A percentile compares a stretch with the other conserved stretches of the same genome.
Conservation (phyloP, 108 stramenopile genomes). For the Discostella stelligeroides region DNA sequence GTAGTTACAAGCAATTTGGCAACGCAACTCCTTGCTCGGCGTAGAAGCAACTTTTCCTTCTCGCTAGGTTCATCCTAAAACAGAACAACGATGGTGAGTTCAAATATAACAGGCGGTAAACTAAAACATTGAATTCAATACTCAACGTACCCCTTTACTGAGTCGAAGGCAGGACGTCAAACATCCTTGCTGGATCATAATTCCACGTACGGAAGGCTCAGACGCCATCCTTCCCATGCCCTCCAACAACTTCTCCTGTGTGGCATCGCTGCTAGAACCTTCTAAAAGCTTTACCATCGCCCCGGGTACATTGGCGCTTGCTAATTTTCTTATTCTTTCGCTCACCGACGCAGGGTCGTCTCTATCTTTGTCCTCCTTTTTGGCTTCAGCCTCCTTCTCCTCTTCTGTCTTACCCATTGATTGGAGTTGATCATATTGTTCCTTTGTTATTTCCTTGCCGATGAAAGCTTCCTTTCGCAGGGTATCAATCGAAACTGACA, state of each 20-base stretch:
- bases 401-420: slow-evolving; percentile 81
- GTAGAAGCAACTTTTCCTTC: slow-evolving; percentile 71
- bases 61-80: slow-evolving; percentile 58
- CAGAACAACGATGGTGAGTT: slow-evolving; percentile 2
- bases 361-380: slow-evolving; percentile 56
- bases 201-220: slow-evolving; percentile 81
- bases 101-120: neutral
- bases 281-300: slow-evolving; percentile 86
- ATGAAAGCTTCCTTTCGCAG: slow-evolving; percentile 87
- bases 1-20: slow-evolving; percentile 96
- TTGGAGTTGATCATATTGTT: slow-evolving; percentile 96
- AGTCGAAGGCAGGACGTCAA: slow-evolving; percentile 79
- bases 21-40: slow-evolving; percentile 84
- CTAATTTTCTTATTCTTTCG: slow-evolving; percentile 75
- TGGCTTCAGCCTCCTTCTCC: slow-evolving; percentile 73
- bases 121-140: neutral
- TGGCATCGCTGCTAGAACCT: slow-evolving; percentile 76
- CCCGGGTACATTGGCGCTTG: slow-evolving; percentile 78
- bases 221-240: slow-evolving; percentile 85
- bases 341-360: slow-evolving; percentile 67
- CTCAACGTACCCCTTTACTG: slow-evolving; percentile 62
- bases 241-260: slow-evolving; percentile 70
- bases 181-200: slow-evolving; percentile 95
- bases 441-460: slow-evolving; percentile 93
- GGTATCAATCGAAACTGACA: slow-evolving; percentile 86